Evolutionary conservation across 1,284 basidiomycete species (phyloP), one percentile per base, ranked within the genome.

Genomic region (Trametes hirsuta): DNA sequence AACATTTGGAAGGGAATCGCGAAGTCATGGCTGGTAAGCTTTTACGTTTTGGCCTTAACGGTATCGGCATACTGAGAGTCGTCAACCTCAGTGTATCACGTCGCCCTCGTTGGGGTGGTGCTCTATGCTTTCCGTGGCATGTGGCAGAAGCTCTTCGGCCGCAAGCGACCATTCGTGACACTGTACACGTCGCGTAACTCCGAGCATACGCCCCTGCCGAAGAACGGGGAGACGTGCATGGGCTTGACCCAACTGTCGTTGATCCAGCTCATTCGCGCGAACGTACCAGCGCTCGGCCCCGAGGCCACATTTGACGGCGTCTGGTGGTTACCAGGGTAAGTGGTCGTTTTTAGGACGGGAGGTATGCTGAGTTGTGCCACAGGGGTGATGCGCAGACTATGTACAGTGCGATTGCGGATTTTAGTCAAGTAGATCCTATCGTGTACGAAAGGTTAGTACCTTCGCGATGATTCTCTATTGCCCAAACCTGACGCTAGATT

Each of bases 281-380:
- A 61, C 46, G 64, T 71, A 30, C 66, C 66, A 9, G 51, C 66
- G 25, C 65, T 71, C 12, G 56, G 53, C 22, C 47, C 59, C 1
- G 40, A 48, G 4, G 53, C 66, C 21, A 55, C 41, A 1, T 72
- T 70, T 56, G 48, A 61, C n/a, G 55, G 64, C 18, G 62, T 65
- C 4, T 69, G 68, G 66, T 72, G 68, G 68, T 57, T 72, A 24
- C 71, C 70, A 18, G 62, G 64, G 71, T 72, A 62, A n/a, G 63
- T 45, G 14, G n/a, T 2, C 10, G 12, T 9, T 15, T 37, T 11
- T 36, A 22, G 41, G 39, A 39, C 47, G 37, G 25, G 14, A 6
- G 36, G 6, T 35, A 25, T 21, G 34, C 30, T 21, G 9, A 42
- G 25, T 24, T 5, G 40, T 47, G 2, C 35, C 11, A 30, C 52